Conservation (phyloP, 306 rosid genomes). For the Cicer pinnatifidum region DNA sequence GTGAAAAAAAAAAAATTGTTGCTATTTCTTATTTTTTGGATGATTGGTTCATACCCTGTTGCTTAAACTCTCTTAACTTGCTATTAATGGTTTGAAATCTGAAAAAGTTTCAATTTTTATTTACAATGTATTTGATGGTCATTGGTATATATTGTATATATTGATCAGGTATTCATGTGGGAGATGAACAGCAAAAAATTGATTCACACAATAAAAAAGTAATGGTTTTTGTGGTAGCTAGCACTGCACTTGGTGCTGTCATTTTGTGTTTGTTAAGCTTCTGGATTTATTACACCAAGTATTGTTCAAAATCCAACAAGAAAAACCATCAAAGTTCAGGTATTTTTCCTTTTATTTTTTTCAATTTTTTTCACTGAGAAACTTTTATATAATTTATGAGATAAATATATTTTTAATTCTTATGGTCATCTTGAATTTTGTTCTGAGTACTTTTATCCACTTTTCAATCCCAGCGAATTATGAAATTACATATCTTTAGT, state of each 20-base stretch:
- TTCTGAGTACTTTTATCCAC: not conserved
- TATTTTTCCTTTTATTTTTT: constrained; percentile 1
- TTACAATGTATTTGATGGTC: constrained; percentile 26
- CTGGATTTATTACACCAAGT: constrained; percentile 63
- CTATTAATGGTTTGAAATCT: constrained; percentile 17
- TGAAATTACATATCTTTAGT: too few species aligned
- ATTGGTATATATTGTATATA: constrained; percentile 4
- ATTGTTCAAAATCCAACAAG: constrained; percentile 48
- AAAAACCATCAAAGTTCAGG: constrained; percentile 53
- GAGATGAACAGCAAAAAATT: constrained; percentile 47
- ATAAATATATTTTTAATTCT: not conserved
- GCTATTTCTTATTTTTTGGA: not conserved
- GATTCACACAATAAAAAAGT: constrained; percentile 66
- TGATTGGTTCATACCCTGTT: constrained; percentile 40
- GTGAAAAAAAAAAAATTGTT: too few species aligned
- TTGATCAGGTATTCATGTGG: constrained; percentile 57
- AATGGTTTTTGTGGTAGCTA: constrained; percentile 53
- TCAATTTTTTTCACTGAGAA: constrained; percentile 11
- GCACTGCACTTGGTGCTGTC: constrained; percentile 55
- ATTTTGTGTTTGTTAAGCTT: constrained; percentile 51
- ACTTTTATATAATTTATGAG: not conserved
- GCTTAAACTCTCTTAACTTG: constrained; percentile 27
- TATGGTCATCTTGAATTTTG: not conserved
- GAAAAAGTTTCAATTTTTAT: not conserved
- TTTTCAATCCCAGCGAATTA: not conserved